A percentile compares a stretch with the other conserved stretches of the same genome.
These are phyloP conservation scores for Tetrahymena borealis DNA, from an alignment of 73 alveolate genomes.

Conservation along the genomic window DNA sequence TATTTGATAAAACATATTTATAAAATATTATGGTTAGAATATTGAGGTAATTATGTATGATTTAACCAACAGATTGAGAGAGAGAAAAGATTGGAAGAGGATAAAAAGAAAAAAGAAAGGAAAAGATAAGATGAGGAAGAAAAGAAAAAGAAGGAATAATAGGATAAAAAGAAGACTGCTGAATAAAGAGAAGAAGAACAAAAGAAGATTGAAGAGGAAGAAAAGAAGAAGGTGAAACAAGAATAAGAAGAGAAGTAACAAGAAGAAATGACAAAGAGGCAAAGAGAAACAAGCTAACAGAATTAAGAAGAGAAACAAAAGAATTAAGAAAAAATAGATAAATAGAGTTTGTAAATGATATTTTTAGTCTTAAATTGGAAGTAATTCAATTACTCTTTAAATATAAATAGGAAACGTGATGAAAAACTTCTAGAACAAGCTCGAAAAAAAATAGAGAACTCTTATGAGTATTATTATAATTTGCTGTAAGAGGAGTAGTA, in stretches of 20 bases:
- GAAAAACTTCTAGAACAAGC: neutral
- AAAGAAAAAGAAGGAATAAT: neutral
- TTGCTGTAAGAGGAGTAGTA: neutral
- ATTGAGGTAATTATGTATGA: too few relatives aligned
- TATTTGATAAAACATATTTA: neutral
- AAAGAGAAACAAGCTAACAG: neutral
- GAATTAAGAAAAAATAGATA: neutral
- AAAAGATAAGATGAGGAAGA: conserved; percentile 11
- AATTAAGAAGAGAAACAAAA: neutral
- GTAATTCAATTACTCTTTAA: neutral
- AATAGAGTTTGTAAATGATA: neutral
- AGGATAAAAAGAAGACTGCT: neutral
- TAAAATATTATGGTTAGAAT: neutral
- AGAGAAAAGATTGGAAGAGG: neutral
- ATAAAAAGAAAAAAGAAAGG: conserved; percentile 1
- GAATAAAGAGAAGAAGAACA: conserved; percentile 4
- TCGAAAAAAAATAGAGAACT: neutral
- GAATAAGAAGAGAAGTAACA: neutral
- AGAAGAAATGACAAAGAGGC: neutral
- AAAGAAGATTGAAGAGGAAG: neutral
- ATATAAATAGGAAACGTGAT: neutral
- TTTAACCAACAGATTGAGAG: neutral
- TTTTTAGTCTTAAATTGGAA: neutral
- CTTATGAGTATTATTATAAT: neutral
- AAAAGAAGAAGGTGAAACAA: neutral